Evolutionary conservation across 306 rosid species (phyloP).

Genomic region (Phaseolus lunatus): DNA sequence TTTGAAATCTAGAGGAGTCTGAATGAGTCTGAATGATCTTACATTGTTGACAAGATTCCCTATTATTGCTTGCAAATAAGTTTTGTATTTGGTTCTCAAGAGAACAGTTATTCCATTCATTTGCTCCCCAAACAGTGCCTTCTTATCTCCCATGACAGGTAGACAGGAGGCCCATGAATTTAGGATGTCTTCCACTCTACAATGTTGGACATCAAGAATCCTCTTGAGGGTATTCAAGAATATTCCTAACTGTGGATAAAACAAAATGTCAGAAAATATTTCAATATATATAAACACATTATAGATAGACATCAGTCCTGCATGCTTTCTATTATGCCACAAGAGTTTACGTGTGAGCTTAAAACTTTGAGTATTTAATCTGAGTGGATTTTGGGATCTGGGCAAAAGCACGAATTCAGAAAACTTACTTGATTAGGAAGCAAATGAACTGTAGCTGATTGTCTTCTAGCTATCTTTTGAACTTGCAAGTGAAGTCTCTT

Average conservation of each 20-base stretch:
- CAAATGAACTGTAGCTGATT: constrained; percentile 66
- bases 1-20: neutral
- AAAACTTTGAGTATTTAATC: constrained; percentile 18
- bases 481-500: constrained; percentile 95
- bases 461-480: constrained; percentile 98
- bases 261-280: constrained; percentile 28
- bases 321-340: neutral
- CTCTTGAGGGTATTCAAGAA: constrained; percentile 94
- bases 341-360: neutral
- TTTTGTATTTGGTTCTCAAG: constrained; percentile 91
- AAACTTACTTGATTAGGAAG: constrained; percentile 85
- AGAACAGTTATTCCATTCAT: constrained; percentile 90
- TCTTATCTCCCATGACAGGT: constrained; percentile 82
- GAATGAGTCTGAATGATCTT: constrained; percentile 47
- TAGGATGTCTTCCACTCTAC: constrained; percentile 90
- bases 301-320: neutral
- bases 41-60: constrained; percentile 91
- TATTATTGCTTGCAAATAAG: constrained; percentile 89
- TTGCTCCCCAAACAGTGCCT: constrained; percentile 83
- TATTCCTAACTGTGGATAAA: constrained; percentile 71
- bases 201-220: constrained; percentile 89
- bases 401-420: constrained; percentile 18
- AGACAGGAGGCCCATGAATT: constrained; percentile 91
- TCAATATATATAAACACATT: constrained; percentile 33
- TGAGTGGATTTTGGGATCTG: constrained; percentile 5